phyloP scores from a whole-genome alignment of 495 filamentous ascomycete species.

The Podospora didyma region DNA sequence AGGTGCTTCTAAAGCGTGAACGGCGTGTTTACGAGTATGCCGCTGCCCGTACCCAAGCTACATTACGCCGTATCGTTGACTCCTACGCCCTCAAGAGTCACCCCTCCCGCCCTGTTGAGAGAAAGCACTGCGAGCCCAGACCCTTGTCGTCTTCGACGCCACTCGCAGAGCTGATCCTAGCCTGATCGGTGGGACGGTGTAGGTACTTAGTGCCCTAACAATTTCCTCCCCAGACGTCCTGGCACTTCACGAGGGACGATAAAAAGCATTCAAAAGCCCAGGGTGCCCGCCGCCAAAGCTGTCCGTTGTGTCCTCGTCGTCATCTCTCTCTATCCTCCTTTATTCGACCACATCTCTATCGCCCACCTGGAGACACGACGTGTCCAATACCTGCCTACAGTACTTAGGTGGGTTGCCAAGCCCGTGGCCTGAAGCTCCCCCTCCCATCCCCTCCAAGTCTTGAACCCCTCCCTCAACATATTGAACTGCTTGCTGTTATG shows the following conservation, averaged over 20 bases:
- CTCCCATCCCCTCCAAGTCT: not conserved
- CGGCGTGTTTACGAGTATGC: not conserved
- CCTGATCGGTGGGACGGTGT: slow-evolving; percentile 6
- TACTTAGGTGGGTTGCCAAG: not conserved
- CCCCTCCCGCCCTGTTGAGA: not conserved
- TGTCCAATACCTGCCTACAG: not conserved
- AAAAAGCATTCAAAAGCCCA: slow-evolving; percentile 23
- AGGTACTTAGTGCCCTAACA: slow-evolving; percentile 30
- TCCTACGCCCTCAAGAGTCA: not conserved
- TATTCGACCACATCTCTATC: not conserved
- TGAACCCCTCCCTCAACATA: not conserved
- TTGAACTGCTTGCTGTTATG: not conserved
- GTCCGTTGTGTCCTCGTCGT: not conserved
- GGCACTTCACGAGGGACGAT: slow-evolving; percentile 10
- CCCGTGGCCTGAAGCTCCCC: not conserved
- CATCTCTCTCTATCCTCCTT: not conserved
- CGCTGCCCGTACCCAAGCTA: not conserved
- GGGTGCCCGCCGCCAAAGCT: not conserved
- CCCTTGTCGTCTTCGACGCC: slow-evolving; percentile 10
- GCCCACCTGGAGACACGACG: not conserved
- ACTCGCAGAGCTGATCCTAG: slow-evolving; percentile 18
- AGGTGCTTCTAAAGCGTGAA: slow-evolving; percentile 7
- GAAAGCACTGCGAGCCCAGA: not conserved
- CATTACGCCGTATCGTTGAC: not conserved
- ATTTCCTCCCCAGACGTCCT: slow-evolving; percentile 8